phyloP scores from a whole-genome alignment of 139 green algal genomes.

The Limnomonas spitsbergensis region DNA sequence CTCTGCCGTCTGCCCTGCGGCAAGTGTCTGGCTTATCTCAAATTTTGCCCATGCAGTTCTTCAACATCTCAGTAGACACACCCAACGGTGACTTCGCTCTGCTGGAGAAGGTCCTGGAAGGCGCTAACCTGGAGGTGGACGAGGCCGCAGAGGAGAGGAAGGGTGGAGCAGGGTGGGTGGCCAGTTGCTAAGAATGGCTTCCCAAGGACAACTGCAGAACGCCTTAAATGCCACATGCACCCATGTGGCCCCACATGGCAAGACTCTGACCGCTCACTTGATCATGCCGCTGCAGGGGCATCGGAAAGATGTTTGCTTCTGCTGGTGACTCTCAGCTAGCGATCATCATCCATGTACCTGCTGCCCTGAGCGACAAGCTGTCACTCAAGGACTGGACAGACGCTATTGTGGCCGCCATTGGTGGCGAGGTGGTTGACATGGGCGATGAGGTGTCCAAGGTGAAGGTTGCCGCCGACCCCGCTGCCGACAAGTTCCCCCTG shows the following conservation, averaged over 20 bases:
- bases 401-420: background rate
- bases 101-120: constrained; percentile 55
- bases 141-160: constrained; percentile 80
- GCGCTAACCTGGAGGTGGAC: constrained; percentile 67
- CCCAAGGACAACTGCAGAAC: too few relatives aligned
- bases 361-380: constrained; percentile 50
- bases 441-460: constrained; percentile 12
- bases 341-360: constrained; percentile 66
- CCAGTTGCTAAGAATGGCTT: too few relatives aligned
- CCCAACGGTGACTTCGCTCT: constrained; percentile 61
- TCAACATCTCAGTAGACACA: constrained; percentile 71
- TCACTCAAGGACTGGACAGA: constrained; percentile 39
- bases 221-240: background rate
- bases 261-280: too few relatives aligned
- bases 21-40: background rate
- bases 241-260: too few relatives aligned
- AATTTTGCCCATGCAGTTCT: constrained; percentile 44
- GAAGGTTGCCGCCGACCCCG: constrained; percentile 8
- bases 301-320: constrained; percentile 36
- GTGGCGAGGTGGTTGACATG: constrained; percentile 5
- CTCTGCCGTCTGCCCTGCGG: background rate
- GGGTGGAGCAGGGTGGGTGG: constrained; percentile 55
- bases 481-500: constrained; percentile 66
- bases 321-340: constrained; percentile 68
- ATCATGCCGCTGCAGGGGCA: constrained; percentile 1